These are phyloP conservation scores for Pichia sorboxylosa DNA, from an alignment of 1,139 yeast genomes.

Conservation along the genomic window DNA sequence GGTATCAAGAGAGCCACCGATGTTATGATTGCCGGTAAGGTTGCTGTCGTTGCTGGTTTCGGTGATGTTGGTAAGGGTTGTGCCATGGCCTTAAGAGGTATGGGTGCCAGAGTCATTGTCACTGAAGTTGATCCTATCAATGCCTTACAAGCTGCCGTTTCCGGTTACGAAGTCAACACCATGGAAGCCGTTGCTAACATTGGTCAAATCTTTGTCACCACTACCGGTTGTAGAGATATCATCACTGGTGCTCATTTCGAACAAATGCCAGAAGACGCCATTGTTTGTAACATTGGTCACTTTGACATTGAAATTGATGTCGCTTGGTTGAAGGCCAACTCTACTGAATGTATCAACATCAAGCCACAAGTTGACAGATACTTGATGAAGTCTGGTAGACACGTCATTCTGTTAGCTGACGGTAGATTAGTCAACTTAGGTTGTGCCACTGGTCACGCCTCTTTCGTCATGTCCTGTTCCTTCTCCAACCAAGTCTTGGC, in stretches of 20 bases:
- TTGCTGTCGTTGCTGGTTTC: conserved; percentile 98
- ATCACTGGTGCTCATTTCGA: conserved; percentile 82
- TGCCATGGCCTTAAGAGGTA: conserved; percentile 97
- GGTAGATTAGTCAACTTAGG: conserved; percentile 99
- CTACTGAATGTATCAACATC: conserved; percentile 85
- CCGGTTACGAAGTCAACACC: conserved; percentile 96
- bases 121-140: conserved; percentile 98
- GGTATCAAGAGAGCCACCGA: conserved; percentile 99
- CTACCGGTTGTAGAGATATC: conserved; percentile 99
- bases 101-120: conserved; percentile 99
- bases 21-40: conserved; percentile 99
- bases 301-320: conserved; percentile 98
- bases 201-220: conserved; percentile 98
- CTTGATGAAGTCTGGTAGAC: conserved; percentile 84
- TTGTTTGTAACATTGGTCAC: conserved; percentile 99
- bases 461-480: conserved; percentile 99
- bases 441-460: conserved; percentile 99
- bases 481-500: conserved; percentile 99
- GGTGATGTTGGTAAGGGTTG: conserved; percentile 99
- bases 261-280: conserved; percentile 97
- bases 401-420: conserved; percentile 93
- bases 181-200: conserved; percentile 87
- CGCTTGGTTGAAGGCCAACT: conserved; percentile 92
- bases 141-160: conserved; percentile 99
- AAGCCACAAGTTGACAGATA: conserved; percentile 99